Evolutionary conservation across 805 yeast species (phyloP), one percentile per base, ranked within the genome.

Genomic region (Metschnikowia vanudenii): DNA sequence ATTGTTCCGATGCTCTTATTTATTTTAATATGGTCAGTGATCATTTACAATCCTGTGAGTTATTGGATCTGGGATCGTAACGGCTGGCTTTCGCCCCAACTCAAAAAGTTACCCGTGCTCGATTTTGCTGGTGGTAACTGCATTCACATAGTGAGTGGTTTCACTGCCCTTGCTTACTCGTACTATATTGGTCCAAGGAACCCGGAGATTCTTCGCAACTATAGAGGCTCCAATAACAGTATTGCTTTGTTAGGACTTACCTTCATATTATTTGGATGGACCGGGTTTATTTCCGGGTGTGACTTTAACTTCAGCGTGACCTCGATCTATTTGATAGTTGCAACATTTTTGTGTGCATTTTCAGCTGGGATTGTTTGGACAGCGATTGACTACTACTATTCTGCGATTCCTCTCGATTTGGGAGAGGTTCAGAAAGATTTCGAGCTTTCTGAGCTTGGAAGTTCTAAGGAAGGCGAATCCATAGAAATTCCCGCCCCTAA

Each of bases 61-160:
- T 72, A 71, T 50, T 72, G 77, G 77, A 65, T 69, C 49, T 72
- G 77, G 77, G 71, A 71, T 51, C 45, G 53, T 18, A 60, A 69
- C 40, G 77, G 77, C 9, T 72, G 76, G 76, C 60, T 72, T 3
- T 67, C 73, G 0, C 56, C 64, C 1, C 70, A 69, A 44, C 54
- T 60, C 14, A 47, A 53, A 13, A 56, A 47, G 28, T 49, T 67
- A 3, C 75, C 75, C 0, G 76, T 71, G 3, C 56, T 71, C 10
- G 77, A 72, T 51, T 72, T 71, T 58, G 76, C 77, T 5, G 77
- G 77, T 10, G 77, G 76, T 10, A 67, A 62, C 37, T 68, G 74
- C 51, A 63, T 72, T n/a, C 77, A 72, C 48, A 57, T 71, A 29
- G 74, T 71, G 3, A 66, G 75, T 52, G 77, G 77, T n/a, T 70